Conservation (phyloP, 345 rosid genomes). For the Hevea brasiliensis region DNA sequence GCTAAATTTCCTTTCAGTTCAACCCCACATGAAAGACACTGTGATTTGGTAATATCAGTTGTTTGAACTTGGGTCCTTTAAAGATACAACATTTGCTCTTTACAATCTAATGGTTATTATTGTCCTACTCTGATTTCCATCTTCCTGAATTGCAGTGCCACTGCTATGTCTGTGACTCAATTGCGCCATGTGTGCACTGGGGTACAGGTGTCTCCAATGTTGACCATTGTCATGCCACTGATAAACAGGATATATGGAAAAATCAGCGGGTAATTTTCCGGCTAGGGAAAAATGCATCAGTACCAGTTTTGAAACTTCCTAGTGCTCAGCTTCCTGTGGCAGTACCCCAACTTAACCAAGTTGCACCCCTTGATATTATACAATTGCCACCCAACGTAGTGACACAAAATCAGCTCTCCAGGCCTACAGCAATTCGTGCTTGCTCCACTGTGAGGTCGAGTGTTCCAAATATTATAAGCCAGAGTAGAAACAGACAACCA, state of each 20-base stretch:
- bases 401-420: conserved; percentile 20
- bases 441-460: conserved; percentile 41
- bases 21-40: conserved; percentile 52
- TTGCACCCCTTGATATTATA: conserved; percentile 15
- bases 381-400: conserved; percentile 17
- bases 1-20: conserved; percentile 59
- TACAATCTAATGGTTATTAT: background rate
- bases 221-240: conserved; percentile 87
- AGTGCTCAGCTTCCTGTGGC: conserved; percentile 20
- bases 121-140: conserved; percentile 7
- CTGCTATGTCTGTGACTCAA: conserved; percentile 83
- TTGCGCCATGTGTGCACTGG: conserved; percentile 76
- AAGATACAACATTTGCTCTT: background rate
- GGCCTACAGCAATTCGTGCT: conserved; percentile 28
- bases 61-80: background rate
- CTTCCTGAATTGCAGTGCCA: conserved; percentile 62
- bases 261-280: conserved; percentile 47
- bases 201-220: conserved; percentile 35
- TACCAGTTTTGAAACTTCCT: conserved; percentile 27
- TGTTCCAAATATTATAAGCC: conserved; percentile 33
- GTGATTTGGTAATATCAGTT: conserved; percentile 56
- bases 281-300: conserved; percentile 28
- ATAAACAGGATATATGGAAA: conserved; percentile 64
- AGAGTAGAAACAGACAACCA: conserved; percentile 24
- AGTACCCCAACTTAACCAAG: conserved; percentile 25